Conservation (phyloP, 1,284 basidiomycete species). For the Marasmius sp. region DNA sequence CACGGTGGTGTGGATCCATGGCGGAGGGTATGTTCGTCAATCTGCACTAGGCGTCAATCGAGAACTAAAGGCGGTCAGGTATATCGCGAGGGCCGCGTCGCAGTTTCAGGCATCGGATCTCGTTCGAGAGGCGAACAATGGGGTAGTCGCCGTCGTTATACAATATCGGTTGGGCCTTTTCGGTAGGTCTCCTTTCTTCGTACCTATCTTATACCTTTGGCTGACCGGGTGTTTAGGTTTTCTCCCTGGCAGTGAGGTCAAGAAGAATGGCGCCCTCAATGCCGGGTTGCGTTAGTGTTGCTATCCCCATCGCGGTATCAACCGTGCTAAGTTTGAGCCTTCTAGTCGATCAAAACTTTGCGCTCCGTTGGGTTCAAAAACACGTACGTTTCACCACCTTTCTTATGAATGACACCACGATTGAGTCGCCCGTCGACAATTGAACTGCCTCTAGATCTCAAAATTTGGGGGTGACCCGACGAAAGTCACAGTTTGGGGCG, state of each 20-base stretch:
- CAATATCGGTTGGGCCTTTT: conserved; percentile 24
- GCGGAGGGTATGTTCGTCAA: conserved; percentile 25
- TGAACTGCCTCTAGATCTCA: conserved; percentile 18
- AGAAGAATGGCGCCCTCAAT: conserved; percentile 26
- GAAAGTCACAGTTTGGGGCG: conserved; percentile 33
- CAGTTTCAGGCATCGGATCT: conserved; percentile 18
- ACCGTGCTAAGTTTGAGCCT: conserved; percentile 3
- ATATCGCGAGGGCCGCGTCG: conserved; percentile 11
- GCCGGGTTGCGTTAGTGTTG: conserved; percentile 27
- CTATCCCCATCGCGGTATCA: not conserved
- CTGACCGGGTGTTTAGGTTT: conserved; percentile 19
- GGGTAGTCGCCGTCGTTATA: conserved; percentile 21
- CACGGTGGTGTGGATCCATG: conserved; percentile 35
- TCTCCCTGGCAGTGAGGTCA: conserved; percentile 25
- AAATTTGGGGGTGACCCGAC: conserved; percentile 31
- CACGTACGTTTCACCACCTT: conserved; percentile 5
- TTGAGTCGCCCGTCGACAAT: not conserved
- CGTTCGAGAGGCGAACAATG: conserved; percentile 15
- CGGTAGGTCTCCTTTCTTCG: conserved; percentile 6
- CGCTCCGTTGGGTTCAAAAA: conserved; percentile 10
- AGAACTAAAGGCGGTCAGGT: conserved; percentile 11
- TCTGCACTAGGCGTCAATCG: not conserved
- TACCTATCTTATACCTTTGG: not conserved
- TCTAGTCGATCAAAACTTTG: conserved; percentile 13
- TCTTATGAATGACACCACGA: too few species aligned